Evolutionary conservation across 345 rosid species (phyloP).

Genomic region (Lumnitzera littorea): DNA sequence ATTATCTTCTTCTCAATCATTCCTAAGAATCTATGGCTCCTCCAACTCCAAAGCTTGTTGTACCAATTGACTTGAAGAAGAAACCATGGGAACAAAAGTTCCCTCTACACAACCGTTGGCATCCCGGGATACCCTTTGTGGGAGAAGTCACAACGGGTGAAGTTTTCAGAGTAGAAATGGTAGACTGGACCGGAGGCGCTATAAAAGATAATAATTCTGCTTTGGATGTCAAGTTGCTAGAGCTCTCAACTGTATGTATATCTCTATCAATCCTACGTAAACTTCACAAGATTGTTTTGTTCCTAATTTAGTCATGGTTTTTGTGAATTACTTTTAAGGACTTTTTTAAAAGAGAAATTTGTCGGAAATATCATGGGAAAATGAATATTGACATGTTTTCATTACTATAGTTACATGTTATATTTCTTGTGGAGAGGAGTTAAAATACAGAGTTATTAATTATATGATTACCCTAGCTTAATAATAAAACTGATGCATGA

Average conservation of each 20-base stretch:
- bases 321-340: too few species aligned
- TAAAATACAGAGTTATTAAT: too few species aligned
- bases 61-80: slow-evolving; percentile 60
- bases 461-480: too few species aligned
- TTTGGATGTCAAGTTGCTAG: slow-evolving; percentile 34
- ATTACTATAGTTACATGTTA: too few species aligned
- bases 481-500: too few species aligned
- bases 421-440: too few species aligned
- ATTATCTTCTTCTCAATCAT: neutral
- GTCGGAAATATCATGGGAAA: too few species aligned
- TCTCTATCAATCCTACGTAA: too few species aligned
- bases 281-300: too few species aligned
- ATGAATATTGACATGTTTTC: too few species aligned
- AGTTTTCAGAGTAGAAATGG: slow-evolving; percentile 44
- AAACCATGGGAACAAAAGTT: slow-evolving; percentile 53
- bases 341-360: too few species aligned
- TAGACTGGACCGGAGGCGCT: slow-evolving; percentile 53
- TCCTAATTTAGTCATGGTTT: too few species aligned
- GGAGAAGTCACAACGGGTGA: slow-evolving; percentile 36
- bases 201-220: slow-evolving; percentile 54
- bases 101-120: slow-evolving; percentile 87
- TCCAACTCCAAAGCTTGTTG: slow-evolving; percentile 39
- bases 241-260: slow-evolving; percentile 42
- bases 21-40: slow-evolving; percentile 38
- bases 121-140: slow-evolving; percentile 56